Conservation (phyloP, 768 basidiomycete species). For the Phaeotremella fagi region DNA sequence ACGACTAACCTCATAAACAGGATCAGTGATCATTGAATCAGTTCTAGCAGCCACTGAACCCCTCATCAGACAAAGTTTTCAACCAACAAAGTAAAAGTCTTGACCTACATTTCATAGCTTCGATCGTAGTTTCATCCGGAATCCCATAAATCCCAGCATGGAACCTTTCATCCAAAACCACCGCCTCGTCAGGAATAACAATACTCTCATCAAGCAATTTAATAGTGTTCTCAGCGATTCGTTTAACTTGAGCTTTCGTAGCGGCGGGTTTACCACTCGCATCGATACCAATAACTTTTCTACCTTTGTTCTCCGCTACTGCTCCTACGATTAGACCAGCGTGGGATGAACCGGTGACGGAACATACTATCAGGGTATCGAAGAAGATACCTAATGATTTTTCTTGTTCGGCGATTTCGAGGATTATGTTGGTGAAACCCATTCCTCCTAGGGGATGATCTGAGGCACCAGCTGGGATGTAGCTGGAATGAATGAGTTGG, state of each 20-base stretch:
- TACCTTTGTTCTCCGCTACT: constrained; percentile 20
- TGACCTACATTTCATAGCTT: constrained; percentile 24
- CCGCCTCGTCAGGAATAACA: constrained; percentile 21
- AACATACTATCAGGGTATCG: constrained; percentile 32
- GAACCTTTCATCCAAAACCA: constrained; percentile 27
- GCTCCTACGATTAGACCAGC: constrained; percentile 29
- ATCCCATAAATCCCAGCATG: constrained; percentile 36
- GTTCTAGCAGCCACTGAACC: constrained; percentile 16
- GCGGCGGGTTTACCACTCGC: constrained; percentile 27
- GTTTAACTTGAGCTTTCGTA: constrained; percentile 23
- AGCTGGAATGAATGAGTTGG: constrained; percentile 1
- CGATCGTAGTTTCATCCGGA: constrained; percentile 24
- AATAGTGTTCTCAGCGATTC: constrained; percentile 23
- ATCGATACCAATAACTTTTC: constrained; percentile 38
- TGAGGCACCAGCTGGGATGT: constrained; percentile 35
- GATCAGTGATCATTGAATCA: constrained; percentile 30
- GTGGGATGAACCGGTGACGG: constrained; percentile 33
- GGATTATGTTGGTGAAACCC: constrained; percentile 22
- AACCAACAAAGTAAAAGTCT: neutral
- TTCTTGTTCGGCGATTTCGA: constrained; percentile 33
- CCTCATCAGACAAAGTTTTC: neutral
- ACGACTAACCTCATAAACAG: constrained; percentile 16
- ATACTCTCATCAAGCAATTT: constrained; percentile 17
- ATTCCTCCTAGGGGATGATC: constrained; percentile 30
- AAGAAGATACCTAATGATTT: constrained; percentile 24